Conservation (phyloP, 2,329 filamentous ascomycete genomes). For the Scortechinia acanthostroma region DNA sequence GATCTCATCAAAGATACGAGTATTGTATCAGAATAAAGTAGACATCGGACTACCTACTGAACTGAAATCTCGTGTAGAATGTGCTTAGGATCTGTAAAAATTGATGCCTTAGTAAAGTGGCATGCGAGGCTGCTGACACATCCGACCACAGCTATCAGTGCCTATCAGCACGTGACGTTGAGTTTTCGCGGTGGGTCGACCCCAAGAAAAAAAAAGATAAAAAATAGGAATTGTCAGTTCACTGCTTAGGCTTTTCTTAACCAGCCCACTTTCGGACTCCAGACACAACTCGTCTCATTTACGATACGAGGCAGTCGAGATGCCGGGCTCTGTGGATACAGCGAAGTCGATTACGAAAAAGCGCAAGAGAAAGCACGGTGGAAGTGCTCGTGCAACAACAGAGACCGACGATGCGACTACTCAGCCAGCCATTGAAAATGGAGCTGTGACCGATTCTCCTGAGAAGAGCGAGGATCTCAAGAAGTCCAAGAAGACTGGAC, state of each 20-base stretch:
- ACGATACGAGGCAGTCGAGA: background rate
- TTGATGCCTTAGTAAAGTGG: background rate
- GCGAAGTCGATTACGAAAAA: slow-evolving; percentile 1
- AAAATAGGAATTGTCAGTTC: no score
- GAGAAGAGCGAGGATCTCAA: background rate
- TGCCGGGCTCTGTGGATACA: background rate
- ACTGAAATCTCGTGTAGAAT: background rate
- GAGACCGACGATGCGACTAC: background rate
- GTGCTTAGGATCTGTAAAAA: background rate
- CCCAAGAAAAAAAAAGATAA: background rate
- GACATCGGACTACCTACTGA: background rate
- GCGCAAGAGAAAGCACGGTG: slow-evolving; percentile 2
- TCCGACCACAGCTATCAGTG: no score
- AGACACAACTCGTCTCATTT: background rate
- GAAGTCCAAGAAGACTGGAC: background rate
- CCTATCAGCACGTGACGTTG: background rate
- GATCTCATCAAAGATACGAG: background rate
- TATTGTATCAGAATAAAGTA: background rate
- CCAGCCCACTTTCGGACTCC: background rate
- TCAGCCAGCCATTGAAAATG: background rate
- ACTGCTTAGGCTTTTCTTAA: background rate
- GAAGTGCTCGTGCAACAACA: background rate
- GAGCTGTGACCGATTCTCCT: background rate
- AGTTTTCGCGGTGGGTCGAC: background rate
- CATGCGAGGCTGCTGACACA: no score